phyloP scores from a whole-genome alignment of 306 rosid species.

The Cucurbita argyrosperma region DNA sequence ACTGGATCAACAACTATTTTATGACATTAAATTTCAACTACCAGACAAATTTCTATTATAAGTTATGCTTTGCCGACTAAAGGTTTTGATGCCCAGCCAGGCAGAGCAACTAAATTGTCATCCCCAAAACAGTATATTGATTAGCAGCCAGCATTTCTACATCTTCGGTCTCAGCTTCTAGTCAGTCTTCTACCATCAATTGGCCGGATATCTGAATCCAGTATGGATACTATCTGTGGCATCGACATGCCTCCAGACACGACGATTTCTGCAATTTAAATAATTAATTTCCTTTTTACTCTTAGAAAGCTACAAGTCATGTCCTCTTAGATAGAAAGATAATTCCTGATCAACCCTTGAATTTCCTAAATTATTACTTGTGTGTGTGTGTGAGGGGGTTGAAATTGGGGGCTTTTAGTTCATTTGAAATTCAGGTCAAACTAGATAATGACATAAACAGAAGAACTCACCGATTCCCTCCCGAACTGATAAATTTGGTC shows the following conservation, averaged over 20 bases:
- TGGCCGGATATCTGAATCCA: constrained; percentile 35
- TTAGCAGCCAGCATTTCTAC: constrained; percentile 11
- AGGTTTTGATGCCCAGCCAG: constrained; percentile 7
- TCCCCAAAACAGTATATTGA: constrained; percentile 7
- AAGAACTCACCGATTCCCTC: constrained; percentile 80
- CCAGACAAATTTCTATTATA: constrained; percentile 7
- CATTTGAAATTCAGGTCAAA: neutral
- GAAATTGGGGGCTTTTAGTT: neutral
- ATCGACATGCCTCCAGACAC: constrained; percentile 95
- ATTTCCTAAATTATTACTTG: no score
- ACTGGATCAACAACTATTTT: neutral
- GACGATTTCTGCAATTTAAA: constrained; percentile 58
- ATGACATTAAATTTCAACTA: constrained; percentile 24
- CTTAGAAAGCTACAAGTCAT: neutral
- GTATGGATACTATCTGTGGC: constrained; percentile 64
- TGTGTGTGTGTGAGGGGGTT: neutral
- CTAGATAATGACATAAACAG: neutral
- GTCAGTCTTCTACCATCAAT: constrained; percentile 30
- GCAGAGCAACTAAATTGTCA: constrained; percentile 7
- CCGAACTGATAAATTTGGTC: constrained; percentile 80
- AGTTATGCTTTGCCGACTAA: constrained; percentile 6
- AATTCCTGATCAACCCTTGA: neutral
- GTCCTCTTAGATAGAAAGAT: neutral
- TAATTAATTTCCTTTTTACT: neutral
- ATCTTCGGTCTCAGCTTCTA: constrained; percentile 32